Evolutionary conservation across 2,329 filamentous ascomycete species (phyloP).

Genomic region (Aspergillus japonicus): DNA sequence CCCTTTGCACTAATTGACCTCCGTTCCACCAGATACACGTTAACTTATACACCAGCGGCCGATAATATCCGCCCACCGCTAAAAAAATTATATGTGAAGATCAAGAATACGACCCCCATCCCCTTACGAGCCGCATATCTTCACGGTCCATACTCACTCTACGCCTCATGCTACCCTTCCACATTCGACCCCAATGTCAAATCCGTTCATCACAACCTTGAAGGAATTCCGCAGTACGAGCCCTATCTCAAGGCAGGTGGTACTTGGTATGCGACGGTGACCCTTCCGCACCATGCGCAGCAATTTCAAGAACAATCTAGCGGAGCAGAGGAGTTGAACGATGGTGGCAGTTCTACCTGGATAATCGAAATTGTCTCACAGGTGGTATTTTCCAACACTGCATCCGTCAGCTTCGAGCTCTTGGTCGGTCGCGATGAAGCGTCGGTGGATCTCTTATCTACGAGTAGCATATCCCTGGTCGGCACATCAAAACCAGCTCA

Average conservation of each 20-base stretch:
- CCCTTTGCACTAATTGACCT: background rate
- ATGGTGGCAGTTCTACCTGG: conserved; percentile 69
- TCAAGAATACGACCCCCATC: conserved; percentile 89
- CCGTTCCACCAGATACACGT: conserved; percentile 58
- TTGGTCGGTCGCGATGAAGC: conserved; percentile 82
- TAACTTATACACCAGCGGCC: conserved; percentile 85
- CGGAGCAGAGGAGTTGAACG: conserved; percentile 25
- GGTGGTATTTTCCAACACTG: conserved; percentile 87
- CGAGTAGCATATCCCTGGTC: conserved; percentile 52
- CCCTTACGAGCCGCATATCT: conserved; percentile 92
- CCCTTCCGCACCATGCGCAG: conserved; percentile 75
- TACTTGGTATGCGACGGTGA: conserved; percentile 75
- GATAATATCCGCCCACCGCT: conserved; percentile 90
- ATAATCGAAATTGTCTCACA: conserved; percentile 89
- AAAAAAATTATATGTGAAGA: conserved; percentile 73
- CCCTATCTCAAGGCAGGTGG: conserved; percentile 95
- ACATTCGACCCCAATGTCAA: conserved; percentile 80
- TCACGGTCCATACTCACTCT: conserved; percentile 90
- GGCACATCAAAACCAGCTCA: conserved; percentile 62
- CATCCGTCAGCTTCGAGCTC: conserved; percentile 83
- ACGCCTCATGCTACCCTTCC: conserved; percentile 79
- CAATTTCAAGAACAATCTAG: conserved; percentile 48
- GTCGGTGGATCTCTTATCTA: conserved; percentile 68
- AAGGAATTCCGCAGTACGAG: conserved; percentile 87
- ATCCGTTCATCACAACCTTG: conserved; percentile 65